Evolutionary conservation across 805 yeast species (phyloP).

Genomic region (Hemisphaericaspora nanyangensis): DNA sequence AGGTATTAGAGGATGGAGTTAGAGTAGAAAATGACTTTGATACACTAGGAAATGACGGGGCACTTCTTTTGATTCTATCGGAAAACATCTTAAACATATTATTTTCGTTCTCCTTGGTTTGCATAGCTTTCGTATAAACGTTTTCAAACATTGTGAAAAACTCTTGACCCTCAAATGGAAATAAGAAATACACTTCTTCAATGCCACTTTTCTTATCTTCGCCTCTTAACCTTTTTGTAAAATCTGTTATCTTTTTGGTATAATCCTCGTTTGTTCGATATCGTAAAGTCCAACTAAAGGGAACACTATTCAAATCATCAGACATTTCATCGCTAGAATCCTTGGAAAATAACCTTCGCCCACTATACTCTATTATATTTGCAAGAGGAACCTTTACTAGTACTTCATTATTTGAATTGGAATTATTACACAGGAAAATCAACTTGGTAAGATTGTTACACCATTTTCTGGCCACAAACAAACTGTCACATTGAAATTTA

Average conservation of each 20-base stretch:
- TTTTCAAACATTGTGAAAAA: constrained; percentile 39
- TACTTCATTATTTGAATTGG: constrained; percentile 69
- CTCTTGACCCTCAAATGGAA: constrained; percentile 49
- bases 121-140: constrained; percentile 18
- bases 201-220: constrained; percentile 38
- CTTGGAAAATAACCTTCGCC: constrained; percentile 26
- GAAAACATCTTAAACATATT: background rate
- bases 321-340: constrained; percentile 6
- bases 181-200: constrained; percentile 70
- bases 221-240: constrained; percentile 8
- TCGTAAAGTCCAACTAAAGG: constrained; percentile 47
- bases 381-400: constrained; percentile 72
- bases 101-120: constrained; percentile 3
- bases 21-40: constrained; percentile 2
- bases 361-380: constrained; percentile 60
- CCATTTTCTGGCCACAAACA: constrained; percentile 78
- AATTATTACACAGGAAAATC: constrained; percentile 58
- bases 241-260: constrained; percentile 5
- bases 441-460: constrained; percentile 67
- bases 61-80: background rate
- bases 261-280: constrained; percentile 33
- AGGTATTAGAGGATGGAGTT: constrained; percentile 3
- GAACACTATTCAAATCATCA: constrained; percentile 12
- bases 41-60: background rate
- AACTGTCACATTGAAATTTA: constrained; percentile 69